These are phyloP conservation scores for Suhomyces panamericanus DNA, from an alignment of 1,139 yeast species.

Conservation along the genomic window DNA sequence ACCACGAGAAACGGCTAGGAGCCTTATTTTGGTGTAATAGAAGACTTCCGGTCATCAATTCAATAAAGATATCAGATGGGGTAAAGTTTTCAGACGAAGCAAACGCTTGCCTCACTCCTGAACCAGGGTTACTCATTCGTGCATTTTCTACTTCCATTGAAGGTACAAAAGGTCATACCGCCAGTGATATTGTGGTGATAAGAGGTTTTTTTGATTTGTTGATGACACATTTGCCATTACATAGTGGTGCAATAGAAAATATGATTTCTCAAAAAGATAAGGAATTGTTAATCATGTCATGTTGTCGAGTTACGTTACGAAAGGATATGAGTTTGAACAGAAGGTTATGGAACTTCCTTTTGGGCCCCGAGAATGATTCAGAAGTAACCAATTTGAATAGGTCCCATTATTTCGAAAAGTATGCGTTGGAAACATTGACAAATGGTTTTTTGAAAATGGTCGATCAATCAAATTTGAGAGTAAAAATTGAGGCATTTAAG, in stretches of 20 bases:
- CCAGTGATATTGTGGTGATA: constrained; percentile 65
- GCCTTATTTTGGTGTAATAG: constrained; percentile 76
- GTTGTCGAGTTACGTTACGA: constrained; percentile 67
- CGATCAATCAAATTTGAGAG: constrained; percentile 27
- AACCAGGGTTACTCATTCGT: constrained; percentile 73
- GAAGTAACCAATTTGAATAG: constrained; percentile 25
- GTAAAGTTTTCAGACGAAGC: constrained; percentile 53
- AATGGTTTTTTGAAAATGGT: constrained; percentile 55
- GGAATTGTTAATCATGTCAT: constrained; percentile 58
- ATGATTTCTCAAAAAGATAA: constrained; percentile 54
- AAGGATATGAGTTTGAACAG: constrained; percentile 93
- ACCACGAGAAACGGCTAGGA: constrained; percentile 79
- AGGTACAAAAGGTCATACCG: constrained; percentile 39
- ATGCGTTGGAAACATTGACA: constrained; percentile 53
- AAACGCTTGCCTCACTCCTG: constrained; percentile 63
- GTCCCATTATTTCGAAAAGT: constrained; percentile 55
- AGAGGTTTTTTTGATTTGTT: constrained; percentile 88
- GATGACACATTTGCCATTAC: constrained; percentile 63
- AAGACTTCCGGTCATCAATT: constrained; percentile 56
- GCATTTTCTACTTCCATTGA: constrained; percentile 70
- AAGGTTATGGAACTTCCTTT: constrained; percentile 87
- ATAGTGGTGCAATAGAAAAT: constrained; percentile 54
- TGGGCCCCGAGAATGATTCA: constrained; percentile 61
- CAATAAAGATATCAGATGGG: constrained; percentile 17
- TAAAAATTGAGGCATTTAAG: constrained; percentile 54